Percentiles rank a stretch among this genome's conserved stretches.
Conservation (phyloP, 495 filamentous ascomycete species). For the Aspergillus carlsbadensis region DNA sequence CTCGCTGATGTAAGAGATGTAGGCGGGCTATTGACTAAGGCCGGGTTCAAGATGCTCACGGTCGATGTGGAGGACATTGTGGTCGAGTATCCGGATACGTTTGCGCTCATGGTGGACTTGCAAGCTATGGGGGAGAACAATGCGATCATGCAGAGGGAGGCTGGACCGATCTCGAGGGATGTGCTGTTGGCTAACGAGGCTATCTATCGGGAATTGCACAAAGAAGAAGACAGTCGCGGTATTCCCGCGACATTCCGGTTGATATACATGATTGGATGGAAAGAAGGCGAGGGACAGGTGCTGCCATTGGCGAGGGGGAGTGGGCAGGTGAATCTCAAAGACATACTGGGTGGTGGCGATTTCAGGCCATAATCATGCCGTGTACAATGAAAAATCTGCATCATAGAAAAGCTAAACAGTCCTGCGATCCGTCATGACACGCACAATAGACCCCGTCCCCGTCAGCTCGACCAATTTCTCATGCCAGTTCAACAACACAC, state of each 20-base stretch:
- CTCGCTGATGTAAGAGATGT: slow-evolving; percentile 91
- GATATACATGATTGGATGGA: slow-evolving; percentile 99
- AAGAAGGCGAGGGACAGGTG: slow-evolving; percentile 73
- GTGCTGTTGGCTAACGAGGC: slow-evolving; percentile 84
- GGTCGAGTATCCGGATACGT: slow-evolving; percentile 90
- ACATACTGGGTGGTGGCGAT: slow-evolving; percentile 67
- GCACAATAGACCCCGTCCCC: slow-evolving; percentile 80
- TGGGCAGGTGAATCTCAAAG: slow-evolving; percentile 78
- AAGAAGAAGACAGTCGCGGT: slow-evolving; percentile 61
- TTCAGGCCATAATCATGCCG: slow-evolving; percentile 27
- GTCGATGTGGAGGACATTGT: slow-evolving; percentile 97
- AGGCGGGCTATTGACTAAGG: slow-evolving; percentile 78
- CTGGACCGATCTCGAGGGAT: slow-evolving; percentile 72
- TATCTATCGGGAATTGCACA: slow-evolving; percentile 85
- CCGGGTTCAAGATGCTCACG: slow-evolving; percentile 93
- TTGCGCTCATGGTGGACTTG: slow-evolving; percentile 88
- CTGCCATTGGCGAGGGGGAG: slow-evolving; percentile 80
- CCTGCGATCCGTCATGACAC: slow-evolving; percentile 89
- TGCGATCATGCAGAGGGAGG: slow-evolving; percentile 76
- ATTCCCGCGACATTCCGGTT: slow-evolving; percentile 89
- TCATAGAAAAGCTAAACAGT: slow-evolving; percentile 60
- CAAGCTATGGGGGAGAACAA: slow-evolving; percentile 94
- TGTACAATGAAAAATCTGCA: slow-evolving; percentile 3
- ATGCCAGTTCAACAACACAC: slow-evolving; percentile 90
- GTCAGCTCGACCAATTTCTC: slow-evolving; percentile 92